Evolutionary conservation across 768 basidiomycete genomes (phyloP), one percentile per base, ranked within the genome.

Genomic region (Termitomyces sp.): DNA sequence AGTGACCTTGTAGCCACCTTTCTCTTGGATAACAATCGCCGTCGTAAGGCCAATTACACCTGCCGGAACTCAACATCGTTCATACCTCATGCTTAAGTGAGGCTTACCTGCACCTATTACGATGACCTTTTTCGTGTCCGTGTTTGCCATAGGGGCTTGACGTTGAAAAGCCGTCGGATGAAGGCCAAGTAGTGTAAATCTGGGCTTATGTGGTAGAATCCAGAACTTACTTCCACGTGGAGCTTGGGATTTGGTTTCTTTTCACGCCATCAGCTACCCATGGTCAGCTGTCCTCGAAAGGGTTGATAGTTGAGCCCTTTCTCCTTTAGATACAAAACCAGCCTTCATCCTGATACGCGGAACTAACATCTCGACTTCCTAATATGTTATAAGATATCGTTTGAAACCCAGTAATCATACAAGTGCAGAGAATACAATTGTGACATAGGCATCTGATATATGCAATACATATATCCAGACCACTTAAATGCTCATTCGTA

Each of bases 31-130:
- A 56, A 72, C 80, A 28, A 91, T 66, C 0, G 87, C 90, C 3
- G 90, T 87, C 1, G 87, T 84, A 21, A 92, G 75, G 5, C 90
- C 90, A 33, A 91, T 71, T 3, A 91, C 87, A 26, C 89, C 89
- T 91, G 10, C 21, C 19, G 33, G 15, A 10, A 15, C 12, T 56
- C 41, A 53, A 30, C 30, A 21, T 46, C 12, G 21, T 19, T 28
- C 21, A 9, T n/a, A 31, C 7, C 17, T 26, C 33, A 35, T 10
- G 51, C 43, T 1, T n/a, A 11, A 44, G 37, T 50, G 35, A 23
- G 6, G 12, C 35, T 48, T 45, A 72, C 69, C 72, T 58, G 71
- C 73, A 54, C 72, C 72, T 30, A 73, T 58, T 6, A 73, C 70
- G 40, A 69, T 57, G 31, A 72, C 55, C 35, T 66, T 51, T 57